phyloP scores from a whole-genome alignment of 1,284 basidiomycete species.

The Ustilago bromivora region DNA sequence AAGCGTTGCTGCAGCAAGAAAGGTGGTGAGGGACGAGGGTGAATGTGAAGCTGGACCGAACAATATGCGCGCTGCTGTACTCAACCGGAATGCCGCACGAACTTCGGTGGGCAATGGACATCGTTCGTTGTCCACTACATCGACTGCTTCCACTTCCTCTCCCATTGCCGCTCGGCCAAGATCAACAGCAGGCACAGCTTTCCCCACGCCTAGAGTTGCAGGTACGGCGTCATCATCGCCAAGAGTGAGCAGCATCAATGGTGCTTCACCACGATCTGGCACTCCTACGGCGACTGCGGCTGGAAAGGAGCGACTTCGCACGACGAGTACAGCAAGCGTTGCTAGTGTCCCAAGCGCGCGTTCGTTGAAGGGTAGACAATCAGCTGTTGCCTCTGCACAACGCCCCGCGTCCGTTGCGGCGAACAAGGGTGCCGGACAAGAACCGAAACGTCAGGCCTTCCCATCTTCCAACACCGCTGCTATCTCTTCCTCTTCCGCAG shows the following conservation, averaged over 20 bases:
- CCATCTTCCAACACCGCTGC: background rate
- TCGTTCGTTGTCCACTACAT: slow-evolving; percentile 27
- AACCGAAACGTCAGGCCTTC: background rate
- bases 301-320: slow-evolving; percentile 13
- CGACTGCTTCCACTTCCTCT: slow-evolving; percentile 20
- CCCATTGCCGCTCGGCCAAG: background rate
- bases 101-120: slow-evolving; percentile 45
- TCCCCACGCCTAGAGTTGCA: background rate
- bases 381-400: background rate
- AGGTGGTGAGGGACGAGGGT: slow-evolving; percentile 13
- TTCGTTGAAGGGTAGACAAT: background rate
- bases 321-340: slow-evolving; percentile 16
- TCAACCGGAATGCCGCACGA: slow-evolving; percentile 62
- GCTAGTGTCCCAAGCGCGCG: slow-evolving; percentile 8
- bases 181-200: background rate
- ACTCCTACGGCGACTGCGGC: background rate
- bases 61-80: slow-evolving; percentile 59
- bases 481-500: background rate
- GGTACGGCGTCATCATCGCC: background rate
- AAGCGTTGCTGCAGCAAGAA: slow-evolving; percentile 8
- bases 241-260: background rate
- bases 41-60: slow-evolving; percentile 61
- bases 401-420: background rate
- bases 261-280: background rate
- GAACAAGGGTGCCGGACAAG: background rate